phyloP scores from a whole-genome alignment of 768 basidiomycete genomes.

The Agrocybe praecox region DNA sequence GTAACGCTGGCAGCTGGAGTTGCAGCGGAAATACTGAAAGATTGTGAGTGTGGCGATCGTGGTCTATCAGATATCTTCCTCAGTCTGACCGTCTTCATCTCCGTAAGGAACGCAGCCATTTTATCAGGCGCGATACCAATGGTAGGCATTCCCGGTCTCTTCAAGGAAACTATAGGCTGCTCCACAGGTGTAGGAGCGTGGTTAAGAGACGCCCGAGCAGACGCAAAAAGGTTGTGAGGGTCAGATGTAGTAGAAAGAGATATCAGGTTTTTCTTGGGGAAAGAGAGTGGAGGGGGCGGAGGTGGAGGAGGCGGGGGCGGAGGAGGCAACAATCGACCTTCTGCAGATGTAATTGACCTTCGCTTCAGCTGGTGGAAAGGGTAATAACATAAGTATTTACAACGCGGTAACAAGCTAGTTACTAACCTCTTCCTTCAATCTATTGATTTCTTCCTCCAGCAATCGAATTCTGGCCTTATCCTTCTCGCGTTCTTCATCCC shows the following conservation, averaged over 20 bases:
- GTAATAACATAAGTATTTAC: too few relatives aligned
- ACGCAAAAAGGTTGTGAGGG: constrained; percentile 47
- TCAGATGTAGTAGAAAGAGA: constrained; percentile 30
- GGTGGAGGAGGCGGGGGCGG: constrained; percentile 42
- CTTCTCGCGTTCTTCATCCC: constrained; percentile 44
- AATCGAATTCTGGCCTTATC: constrained; percentile 66
- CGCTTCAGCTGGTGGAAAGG: not conserved
- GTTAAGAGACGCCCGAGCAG: constrained; percentile 69
- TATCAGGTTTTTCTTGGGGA: constrained; percentile 29
- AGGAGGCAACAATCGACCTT: constrained; percentile 10
- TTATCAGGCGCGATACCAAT: constrained; percentile 79
- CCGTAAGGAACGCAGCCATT: constrained; percentile 80
- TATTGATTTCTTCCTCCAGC: constrained; percentile 67
- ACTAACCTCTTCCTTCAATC: constrained; percentile 59
- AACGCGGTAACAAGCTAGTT: too few relatives aligned
- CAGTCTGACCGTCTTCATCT: constrained; percentile 76
- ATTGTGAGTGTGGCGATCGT: not conserved
- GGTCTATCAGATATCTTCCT: constrained; percentile 37
- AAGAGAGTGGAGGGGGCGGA: constrained; percentile 47
- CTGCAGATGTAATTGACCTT: not conserved
- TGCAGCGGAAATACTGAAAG: not conserved
- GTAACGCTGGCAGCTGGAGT: constrained; percentile 1
- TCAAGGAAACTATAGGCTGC: constrained; percentile 53
- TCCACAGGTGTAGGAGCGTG: constrained; percentile 59
- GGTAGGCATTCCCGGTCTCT: constrained; percentile 62